Conservation (phyloP, 805 yeast species). For the Yarrowia deformans region DNA sequence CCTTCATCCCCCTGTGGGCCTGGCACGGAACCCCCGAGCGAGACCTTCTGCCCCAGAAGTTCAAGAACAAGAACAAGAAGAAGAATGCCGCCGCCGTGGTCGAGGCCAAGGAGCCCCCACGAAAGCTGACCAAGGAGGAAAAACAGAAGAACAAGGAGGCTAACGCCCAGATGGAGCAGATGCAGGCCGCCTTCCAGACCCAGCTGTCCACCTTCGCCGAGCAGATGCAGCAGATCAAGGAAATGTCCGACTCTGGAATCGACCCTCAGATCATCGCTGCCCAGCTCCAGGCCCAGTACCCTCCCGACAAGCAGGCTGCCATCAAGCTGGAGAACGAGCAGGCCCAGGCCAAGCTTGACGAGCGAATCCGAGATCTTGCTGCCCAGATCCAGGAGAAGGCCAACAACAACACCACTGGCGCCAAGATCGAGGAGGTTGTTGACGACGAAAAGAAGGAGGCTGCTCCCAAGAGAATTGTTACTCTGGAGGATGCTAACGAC, state of each 20-base stretch:
- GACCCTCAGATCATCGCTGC: slow-evolving; percentile 36
- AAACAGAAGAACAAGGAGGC: slow-evolving; percentile 39
- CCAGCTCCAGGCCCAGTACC: slow-evolving; percentile 31
- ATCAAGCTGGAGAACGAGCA: slow-evolving; percentile 34
- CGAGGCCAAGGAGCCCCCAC: slow-evolving; percentile 23
- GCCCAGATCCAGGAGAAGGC: slow-evolving; percentile 3
- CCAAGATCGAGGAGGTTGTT: slow-evolving; percentile 17
- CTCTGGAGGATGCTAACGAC: slow-evolving; percentile 40
- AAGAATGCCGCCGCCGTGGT: slow-evolving; percentile 30
- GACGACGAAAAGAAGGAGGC: slow-evolving; percentile 25
- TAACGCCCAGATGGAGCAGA: slow-evolving; percentile 32
- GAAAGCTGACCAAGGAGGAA: slow-evolving; percentile 43
- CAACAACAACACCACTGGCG: background rate
- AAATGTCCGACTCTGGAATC: slow-evolving; percentile 38
- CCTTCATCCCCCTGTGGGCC: slow-evolving; percentile 88
- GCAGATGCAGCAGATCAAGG: slow-evolving; percentile 32
- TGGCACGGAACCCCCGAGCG: slow-evolving; percentile 64
- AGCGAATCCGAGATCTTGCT: slow-evolving; percentile 2
- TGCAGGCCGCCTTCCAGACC: slow-evolving; percentile 38
- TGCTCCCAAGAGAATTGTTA: slow-evolving; percentile 37
- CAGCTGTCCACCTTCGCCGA: slow-evolving; percentile 14
- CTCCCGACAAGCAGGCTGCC: slow-evolving; percentile 29
- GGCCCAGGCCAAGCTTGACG: slow-evolving; percentile 27
- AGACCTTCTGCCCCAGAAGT: slow-evolving; percentile 42
- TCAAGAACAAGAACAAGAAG: slow-evolving; percentile 43